Evolutionary conservation across 2,329 filamentous ascomycete species (phyloP).

Genomic region (Zasmidium cellare): DNA sequence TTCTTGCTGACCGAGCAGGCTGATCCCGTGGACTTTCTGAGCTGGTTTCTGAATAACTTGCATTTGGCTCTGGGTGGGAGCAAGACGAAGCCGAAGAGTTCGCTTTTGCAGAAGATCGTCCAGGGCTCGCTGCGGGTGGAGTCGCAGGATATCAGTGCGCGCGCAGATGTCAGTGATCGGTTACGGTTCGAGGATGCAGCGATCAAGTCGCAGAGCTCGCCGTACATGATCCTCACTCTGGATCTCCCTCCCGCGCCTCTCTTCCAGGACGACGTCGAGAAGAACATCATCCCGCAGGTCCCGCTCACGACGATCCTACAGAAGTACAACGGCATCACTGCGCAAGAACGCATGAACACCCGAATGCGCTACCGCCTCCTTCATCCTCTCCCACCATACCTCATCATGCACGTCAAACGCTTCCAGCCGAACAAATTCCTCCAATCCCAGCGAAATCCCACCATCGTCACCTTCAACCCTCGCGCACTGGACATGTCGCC

Average conservation of each 20-base stretch:
- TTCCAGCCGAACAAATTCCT: constrained; percentile 98
- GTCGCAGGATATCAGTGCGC: constrained; percentile 89
- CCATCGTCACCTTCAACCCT: constrained; percentile 94
- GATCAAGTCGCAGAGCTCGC: constrained; percentile 73
- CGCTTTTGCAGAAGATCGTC: constrained; percentile 88
- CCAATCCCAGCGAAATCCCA: constrained; percentile 83
- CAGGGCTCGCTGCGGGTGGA: constrained; percentile 91
- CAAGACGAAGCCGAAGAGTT: constrained; percentile 79
- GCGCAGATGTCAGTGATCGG: constrained; percentile 82
- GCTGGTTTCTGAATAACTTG: constrained; percentile 96
- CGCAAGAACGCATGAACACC: constrained; percentile 86
- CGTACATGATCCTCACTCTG: constrained; percentile 89
- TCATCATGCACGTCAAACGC: constrained; percentile 94
- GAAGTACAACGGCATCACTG: constrained; percentile 87
- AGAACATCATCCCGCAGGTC: constrained; percentile 94
- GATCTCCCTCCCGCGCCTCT: constrained; percentile 89
- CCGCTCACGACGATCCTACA: constrained; percentile 78
- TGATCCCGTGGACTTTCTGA: constrained; percentile 93
- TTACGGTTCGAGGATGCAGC: constrained; percentile 91
- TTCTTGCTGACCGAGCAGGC: constrained; percentile 90
- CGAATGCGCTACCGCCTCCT: constrained; percentile 85
- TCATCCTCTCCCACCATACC: constrained; percentile 86
- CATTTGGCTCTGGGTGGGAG: constrained; percentile 89
- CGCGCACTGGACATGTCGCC: constrained; percentile 82
- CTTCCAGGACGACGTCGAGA: constrained; percentile 91